Evolutionary conservation across 2,329 filamentous ascomycete genomes (phyloP).

Genomic region (Fusarium pseudonygamai): DNA sequence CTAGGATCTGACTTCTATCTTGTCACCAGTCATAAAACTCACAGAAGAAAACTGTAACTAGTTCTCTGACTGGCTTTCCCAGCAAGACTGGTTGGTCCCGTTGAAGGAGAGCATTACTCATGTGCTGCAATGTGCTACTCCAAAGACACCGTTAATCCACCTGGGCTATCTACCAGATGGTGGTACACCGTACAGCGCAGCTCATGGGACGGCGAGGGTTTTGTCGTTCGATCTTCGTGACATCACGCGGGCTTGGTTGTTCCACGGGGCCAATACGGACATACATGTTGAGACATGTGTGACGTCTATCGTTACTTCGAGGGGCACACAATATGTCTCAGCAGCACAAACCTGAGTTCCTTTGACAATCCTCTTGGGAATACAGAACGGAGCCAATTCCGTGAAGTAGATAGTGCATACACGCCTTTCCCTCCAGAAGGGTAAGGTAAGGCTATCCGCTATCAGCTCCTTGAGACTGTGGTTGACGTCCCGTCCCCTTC

Average conservation of each 20-base stretch:
- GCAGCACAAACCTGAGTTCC: not conserved
- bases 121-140: not conserved
- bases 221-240: conserved; percentile 39
- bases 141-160: not conserved
- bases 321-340: conserved; percentile 24
- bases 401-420: conserved; percentile 1
- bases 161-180: not conserved
- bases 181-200: not conserved
- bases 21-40: not conserved
- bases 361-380: not conserved
- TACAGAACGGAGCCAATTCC: not conserved
- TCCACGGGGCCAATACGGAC: conserved; percentile 22
- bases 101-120: conserved; percentile 8
- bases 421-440: not conserved
- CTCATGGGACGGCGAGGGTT: conserved; percentile 3
- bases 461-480: conserved; percentile 9
- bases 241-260: conserved; percentile 31
- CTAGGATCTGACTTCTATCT: conserved; percentile 11
- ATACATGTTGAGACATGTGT: conserved; percentile 31
- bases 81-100: not conserved
- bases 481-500: conserved; percentile 17
- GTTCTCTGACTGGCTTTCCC: not conserved
- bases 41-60: not conserved
- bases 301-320: conserved; percentile 7
- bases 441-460: conserved; percentile 26